Conservation (phyloP, 2,329 filamentous ascomycete genomes). For the Proliferodiscus dingleyae region DNA sequence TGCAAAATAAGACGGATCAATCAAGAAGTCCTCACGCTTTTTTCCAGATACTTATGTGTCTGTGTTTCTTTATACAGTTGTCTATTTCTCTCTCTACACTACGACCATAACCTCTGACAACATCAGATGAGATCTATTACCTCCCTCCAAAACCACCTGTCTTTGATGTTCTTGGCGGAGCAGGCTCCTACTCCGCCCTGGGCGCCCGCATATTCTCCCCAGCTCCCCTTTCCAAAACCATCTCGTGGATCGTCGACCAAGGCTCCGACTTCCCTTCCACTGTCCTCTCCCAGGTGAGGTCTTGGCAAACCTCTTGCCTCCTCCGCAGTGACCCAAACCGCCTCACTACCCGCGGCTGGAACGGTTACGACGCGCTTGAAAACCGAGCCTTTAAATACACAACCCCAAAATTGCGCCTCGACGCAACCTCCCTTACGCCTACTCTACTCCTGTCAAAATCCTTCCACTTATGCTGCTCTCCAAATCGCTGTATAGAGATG, state of each 20-base stretch:
- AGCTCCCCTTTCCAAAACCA: conserved; percentile 52
- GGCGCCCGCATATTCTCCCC: conserved; percentile 87
- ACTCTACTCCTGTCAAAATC: conserved; percentile 65
- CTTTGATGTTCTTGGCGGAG: conserved; percentile 78
- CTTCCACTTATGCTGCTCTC: conserved; percentile 85
- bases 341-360: conserved; percentile 87
- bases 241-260: conserved; percentile 89
- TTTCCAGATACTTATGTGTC: neutral
- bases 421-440: conserved; percentile 63
- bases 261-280: conserved; percentile 78
- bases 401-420: conserved; percentile 79
- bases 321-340: conserved; percentile 56
- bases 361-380: conserved; percentile 72
- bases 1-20: no score
- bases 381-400: conserved; percentile 77
- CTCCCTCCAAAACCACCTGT: conserved; percentile 63
- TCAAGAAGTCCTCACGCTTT: no score
- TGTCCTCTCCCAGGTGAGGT: conserved; percentile 58
- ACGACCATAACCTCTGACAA: no score
- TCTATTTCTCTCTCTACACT: no score
- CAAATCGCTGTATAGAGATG: conserved; percentile 69
- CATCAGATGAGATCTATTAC: conserved; percentile 85
- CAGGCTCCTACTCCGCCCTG: conserved; percentile 78
- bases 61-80: neutral
- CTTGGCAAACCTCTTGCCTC: conserved; percentile 72